Base-by-base conservation (phyloP, 306 rosid genomes). In the Glycyrrhiza uralensis region DNA sequence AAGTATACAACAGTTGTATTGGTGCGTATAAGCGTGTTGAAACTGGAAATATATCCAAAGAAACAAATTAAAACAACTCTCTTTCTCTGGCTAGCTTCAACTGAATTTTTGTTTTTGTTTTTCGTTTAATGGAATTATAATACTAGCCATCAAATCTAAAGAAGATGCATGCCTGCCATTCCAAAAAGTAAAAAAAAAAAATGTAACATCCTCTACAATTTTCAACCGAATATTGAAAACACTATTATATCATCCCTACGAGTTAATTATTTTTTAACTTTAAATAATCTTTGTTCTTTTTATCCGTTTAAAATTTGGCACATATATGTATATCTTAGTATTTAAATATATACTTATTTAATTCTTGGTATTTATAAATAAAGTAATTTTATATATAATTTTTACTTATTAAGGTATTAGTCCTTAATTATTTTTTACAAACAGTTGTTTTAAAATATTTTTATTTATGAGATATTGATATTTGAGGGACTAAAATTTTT, bases 11-110 rank as follows among this genome's bases (percentile, higher is more conserved):
- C 64, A 70, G 74, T 47, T 74, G 86, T 82, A 64, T 63, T 49
- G 7, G 6, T 23, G 72, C 68, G 72, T 64, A 64, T 35, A 82
- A 74, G 80, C 83, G 86, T 42, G 86, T 82, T 82, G 86, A 82
- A 74, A 29, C n/a, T 12, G 7, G 26, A 28, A 13, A 59, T 19
- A 36, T 14, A 60, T 8, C 7, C 39, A 24, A 42, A 42, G 42
- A 58, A 73, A 74, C 38, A 59, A 74, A 71, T 56, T 13, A 49
- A 20, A 58, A 46, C 5, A 11, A 52, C 14, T 57, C 17, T 4
- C 13, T 42, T 8, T 32, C 46, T 32, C 26, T 38, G 33, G n/a
- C n/a, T n/a, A n/a, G 10, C 46, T 60, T 30, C 76, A 54, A n/a
- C 64, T 35, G 18, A 30, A 3, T n/a, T 11, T 23, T 11, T 8